Conservation (phyloP, 768 basidiomycete genomes). For the Vararia minispora region DNA sequence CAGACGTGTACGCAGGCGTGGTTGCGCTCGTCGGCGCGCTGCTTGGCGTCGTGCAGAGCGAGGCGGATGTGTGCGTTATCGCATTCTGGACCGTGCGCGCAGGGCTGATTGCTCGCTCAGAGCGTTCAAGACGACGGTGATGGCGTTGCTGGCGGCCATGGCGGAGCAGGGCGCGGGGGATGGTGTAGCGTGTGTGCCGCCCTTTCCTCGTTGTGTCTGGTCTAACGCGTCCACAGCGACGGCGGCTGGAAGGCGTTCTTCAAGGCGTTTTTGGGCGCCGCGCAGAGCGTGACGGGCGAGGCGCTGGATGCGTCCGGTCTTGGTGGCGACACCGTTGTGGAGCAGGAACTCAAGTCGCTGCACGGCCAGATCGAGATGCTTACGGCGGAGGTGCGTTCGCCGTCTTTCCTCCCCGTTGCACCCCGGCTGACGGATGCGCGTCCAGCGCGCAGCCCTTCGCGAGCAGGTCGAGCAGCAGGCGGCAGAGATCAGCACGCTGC, state of each 20-base stretch:
- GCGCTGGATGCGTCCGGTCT: slow-evolving; percentile 39
- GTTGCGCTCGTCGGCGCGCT: slow-evolving; percentile 50
- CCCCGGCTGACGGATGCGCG: not conserved
- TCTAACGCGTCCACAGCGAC: slow-evolving; percentile 33
- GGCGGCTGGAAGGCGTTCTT: slow-evolving; percentile 55
- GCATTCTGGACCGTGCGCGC: too few species aligned
- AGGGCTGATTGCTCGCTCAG: not conserved
- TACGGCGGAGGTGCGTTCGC: slow-evolving; percentile 45
- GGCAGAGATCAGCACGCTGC: slow-evolving; percentile 59
- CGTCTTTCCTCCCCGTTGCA: not conserved
- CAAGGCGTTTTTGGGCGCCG: slow-evolving; percentile 45
- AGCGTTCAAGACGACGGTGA: not conserved
- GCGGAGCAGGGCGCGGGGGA: slow-evolving; percentile 2
- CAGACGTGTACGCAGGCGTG: slow-evolving; percentile 50
- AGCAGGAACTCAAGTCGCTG: slow-evolving; percentile 52
- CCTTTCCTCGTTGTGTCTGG: not conserved
- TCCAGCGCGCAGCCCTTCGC: slow-evolving; percentile 38
- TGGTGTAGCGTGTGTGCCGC: not conserved
- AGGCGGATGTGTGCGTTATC: slow-evolving; percentile 54
- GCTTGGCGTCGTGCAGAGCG: slow-evolving; percentile 42
- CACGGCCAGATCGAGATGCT: slow-evolving; percentile 51
- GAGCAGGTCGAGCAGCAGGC: slow-evolving; percentile 48
- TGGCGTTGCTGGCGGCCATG: slow-evolving; percentile 3
- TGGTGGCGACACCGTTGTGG: slow-evolving; percentile 29
- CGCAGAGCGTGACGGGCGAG: slow-evolving; percentile 58